Conservation (phyloP, 2,329 filamentous ascomycete species). For the Xylariaceae sp. region DNA sequence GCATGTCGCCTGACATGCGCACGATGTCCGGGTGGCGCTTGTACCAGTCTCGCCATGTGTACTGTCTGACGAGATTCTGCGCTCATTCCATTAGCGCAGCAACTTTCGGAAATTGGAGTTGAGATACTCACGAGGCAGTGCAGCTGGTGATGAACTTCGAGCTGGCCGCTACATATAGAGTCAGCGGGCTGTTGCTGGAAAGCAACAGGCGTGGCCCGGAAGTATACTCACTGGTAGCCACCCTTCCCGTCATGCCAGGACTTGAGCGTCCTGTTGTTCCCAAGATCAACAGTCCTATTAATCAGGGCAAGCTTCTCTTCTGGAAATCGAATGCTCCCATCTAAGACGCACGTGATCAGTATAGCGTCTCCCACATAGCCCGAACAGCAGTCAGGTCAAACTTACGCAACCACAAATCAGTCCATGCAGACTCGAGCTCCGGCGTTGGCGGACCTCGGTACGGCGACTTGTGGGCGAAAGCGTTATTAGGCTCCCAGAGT, state of each 20-base stretch:
- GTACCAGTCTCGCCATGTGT: conserved; percentile 15
- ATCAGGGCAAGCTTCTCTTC: conserved; percentile 7
- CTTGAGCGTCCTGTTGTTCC: conserved; percentile 11
- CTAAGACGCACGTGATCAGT: not conserved
- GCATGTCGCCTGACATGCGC: conserved; percentile 10
- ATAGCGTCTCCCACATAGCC: not conserved
- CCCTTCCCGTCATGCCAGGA: conserved; percentile 14
- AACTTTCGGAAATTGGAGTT: not conserved
- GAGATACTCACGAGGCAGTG: conserved; percentile 8
- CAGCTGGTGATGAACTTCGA: conserved; percentile 9
- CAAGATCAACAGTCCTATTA: conserved; percentile 11
- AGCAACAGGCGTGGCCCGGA: not conserved
- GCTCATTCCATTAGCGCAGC: not conserved
- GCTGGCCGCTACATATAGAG: not conserved
- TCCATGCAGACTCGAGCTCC: conserved; percentile 11
- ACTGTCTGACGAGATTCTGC: conserved; percentile 13
- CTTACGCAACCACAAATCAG: conserved; percentile 8
- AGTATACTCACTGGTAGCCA: conserved; percentile 8
- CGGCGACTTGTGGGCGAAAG: conserved; percentile 9
- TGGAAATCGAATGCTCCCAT: conserved; percentile 8
- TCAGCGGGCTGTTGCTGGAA: not conserved
- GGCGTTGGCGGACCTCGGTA: conserved; percentile 13
- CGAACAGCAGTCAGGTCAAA: not conserved
- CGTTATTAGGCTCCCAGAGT: conserved; percentile 6
- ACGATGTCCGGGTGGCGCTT: conserved; percentile 8